Conservation (phyloP, 2,329 filamentous ascomycete species). For the Orbilia oligospora region DNA sequence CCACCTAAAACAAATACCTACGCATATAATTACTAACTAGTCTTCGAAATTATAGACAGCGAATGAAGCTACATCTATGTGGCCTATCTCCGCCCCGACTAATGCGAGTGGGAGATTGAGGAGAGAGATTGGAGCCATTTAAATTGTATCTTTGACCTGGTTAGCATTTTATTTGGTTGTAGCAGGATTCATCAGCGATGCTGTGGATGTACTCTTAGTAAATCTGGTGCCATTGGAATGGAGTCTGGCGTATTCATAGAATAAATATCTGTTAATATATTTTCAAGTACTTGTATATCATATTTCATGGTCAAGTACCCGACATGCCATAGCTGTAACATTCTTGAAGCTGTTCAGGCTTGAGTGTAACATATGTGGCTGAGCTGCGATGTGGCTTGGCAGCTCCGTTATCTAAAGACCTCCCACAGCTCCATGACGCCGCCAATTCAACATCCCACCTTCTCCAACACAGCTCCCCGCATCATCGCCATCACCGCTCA, state of each 20-base stretch:
- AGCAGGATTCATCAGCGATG: slow-evolving; percentile 27
- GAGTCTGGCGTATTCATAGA: slow-evolving; percentile 52
- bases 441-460: slow-evolving; percentile 59
- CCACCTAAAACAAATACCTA: background rate
- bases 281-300: background rate
- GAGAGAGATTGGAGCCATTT: slow-evolving; percentile 50
- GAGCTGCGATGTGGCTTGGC: slow-evolving; percentile 36
- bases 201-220: slow-evolving; percentile 32
- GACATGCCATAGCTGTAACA: too few relatives aligned
- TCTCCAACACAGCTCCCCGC: slow-evolving; percentile 32
- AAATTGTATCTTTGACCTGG: background rate
- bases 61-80: slow-evolving; percentile 57
- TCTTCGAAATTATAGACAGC: slow-evolving; percentile 16
- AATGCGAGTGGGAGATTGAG: slow-evolving; percentile 43
- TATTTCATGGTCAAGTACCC: background rate
- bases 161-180: slow-evolving; percentile 7
- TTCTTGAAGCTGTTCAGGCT: background rate
- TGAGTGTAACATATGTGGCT: background rate
- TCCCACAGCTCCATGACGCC: slow-evolving; percentile 49
- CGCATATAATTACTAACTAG: slow-evolving; percentile 10
- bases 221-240: slow-evolving; percentile 42
- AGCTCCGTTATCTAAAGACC: background rate
- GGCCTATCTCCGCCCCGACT: slow-evolving; percentile 51
- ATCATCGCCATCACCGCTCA: background rate
- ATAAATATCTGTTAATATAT: slow-evolving; percentile 13